Evolutionary conservation across 176 grass and related monocot species (phyloP), one percentile per base, ranked within the genome.

Genomic region (Bothriochloa decipiens): DNA sequence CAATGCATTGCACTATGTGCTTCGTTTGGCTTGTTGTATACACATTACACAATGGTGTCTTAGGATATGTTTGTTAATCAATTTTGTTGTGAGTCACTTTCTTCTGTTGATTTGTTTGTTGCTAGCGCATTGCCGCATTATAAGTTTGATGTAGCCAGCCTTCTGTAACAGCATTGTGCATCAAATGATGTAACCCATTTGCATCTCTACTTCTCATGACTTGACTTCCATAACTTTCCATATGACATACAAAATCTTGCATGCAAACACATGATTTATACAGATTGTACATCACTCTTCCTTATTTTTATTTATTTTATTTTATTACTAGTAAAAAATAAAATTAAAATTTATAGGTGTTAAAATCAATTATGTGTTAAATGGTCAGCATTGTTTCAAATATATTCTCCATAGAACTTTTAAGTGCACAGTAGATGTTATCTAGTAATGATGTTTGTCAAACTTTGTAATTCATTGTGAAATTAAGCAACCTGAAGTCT

Each of bases 121-220:
- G 14, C 32, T 40, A 67, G 45, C 22, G 0, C 50, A 35, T n/a
- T n/a, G n/a, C n/a, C n/a, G n/a, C n/a, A n/a, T n/a, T n/a, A n/a
- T n/a, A n/a, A n/a, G n/a, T 41, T 62, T 64, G 49, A 68, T 70
- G 1, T 55, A 70, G 39, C 40, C 40, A 8, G 43, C 40, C 23
- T 27, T 80, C 53, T 80, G 27, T 70, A 43, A 42, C 8, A 57
- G 9, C 41, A 35, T 29, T 62, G 11, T 62, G 68, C 3, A 61
- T 76, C 70, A 46, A 65, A 74, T 28, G 7, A 68, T 74, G 42
- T 39, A 42, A 50, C 3, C 27, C 46, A 74, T 76, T 23, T 11
- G 0, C 37, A 36, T 89, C 14, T 79, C 70, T 72, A 66, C 45
- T 63, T 86, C 45, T 63, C 74, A 28, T 70, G 27, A 66, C 72